Evolutionary conservation across 1,284 basidiomycete species (phyloP).

Genomic region (Apiotrichum porosum): DNA sequence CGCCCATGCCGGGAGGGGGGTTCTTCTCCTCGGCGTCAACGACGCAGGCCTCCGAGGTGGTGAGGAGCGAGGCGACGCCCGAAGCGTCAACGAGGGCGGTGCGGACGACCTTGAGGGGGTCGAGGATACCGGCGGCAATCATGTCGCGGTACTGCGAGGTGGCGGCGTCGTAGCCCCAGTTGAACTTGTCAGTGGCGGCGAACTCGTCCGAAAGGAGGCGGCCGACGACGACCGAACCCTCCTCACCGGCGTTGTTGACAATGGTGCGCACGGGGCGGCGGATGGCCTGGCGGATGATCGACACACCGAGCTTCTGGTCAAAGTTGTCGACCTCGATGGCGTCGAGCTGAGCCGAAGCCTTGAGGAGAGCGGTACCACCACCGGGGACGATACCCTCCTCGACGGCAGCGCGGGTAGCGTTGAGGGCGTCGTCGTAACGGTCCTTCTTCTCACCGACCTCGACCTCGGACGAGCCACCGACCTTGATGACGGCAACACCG

Average conservation of each 20-base stretch:
- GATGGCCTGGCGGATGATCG: constrained; percentile 85
- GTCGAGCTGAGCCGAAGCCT: constrained; percentile 78
- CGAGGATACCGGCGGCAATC: constrained; percentile 89
- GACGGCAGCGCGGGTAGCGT: constrained; percentile 94
- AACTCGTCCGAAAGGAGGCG: constrained; percentile 57
- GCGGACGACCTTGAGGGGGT: constrained; percentile 86
- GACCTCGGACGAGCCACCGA: constrained; percentile 88
- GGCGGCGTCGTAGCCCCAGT: constrained; percentile 84
- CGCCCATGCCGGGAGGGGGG: constrained; percentile 50
- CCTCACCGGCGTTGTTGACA: constrained; percentile 91
- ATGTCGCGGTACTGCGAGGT: constrained; percentile 92
- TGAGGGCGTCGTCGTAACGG: constrained; percentile 94
- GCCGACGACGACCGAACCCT: constrained; percentile 88
- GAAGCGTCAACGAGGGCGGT: constrained; percentile 84
- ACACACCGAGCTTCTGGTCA: constrained; percentile 93
- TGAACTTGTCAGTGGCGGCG: constrained; percentile 56
- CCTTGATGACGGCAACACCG: constrained; percentile 97
- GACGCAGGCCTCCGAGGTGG: constrained; percentile 87
- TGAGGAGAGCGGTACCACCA: constrained; percentile 75
- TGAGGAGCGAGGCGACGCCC: constrained; percentile 81
- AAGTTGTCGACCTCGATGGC: constrained; percentile 83
- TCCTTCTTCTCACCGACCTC: constrained; percentile 99
- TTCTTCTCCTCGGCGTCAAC: constrained; percentile 86
- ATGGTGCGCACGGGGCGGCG: constrained; percentile 82
- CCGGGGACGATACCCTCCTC: constrained; percentile 98